phyloP scores from a whole-genome alignment of 2,329 filamentous ascomycete genomes.

The Didymella exigua region DNA sequence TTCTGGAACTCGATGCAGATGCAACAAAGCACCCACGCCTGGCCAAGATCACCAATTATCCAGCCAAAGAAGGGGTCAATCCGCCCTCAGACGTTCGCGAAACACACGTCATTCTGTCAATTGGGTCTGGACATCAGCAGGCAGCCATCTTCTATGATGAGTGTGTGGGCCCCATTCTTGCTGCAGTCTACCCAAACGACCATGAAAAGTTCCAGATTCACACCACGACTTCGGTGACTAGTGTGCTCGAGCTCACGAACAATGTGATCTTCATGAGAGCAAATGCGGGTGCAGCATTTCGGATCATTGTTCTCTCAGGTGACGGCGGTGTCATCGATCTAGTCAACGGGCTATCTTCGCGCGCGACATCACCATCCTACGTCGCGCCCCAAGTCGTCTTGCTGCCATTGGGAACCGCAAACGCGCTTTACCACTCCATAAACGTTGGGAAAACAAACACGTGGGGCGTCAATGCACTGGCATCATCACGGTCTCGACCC shows the following conservation, averaged over 20 bases:
- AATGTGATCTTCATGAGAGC: constrained; percentile 57
- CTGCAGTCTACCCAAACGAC: constrained; percentile 45
- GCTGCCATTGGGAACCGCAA: constrained; percentile 59
- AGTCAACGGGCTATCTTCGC: constrained; percentile 67
- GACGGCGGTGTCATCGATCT: constrained; percentile 87
- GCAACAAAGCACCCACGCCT: constrained; percentile 22
- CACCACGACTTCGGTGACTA: constrained; percentile 67
- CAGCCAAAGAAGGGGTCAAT: not conserved
- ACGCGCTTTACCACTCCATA: constrained; percentile 56
- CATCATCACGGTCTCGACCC: constrained; percentile 40
- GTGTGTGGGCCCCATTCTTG: constrained; percentile 50
- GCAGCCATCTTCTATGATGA: constrained; percentile 49
- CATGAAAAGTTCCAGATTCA: constrained; percentile 58
- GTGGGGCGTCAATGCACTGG: constrained; percentile 49
- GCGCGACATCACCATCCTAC: constrained; percentile 29
- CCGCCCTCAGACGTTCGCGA: constrained; percentile 18
- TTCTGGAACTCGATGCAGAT: constrained; percentile 23
- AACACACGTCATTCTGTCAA: constrained; percentile 54
- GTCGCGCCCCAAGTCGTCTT: constrained; percentile 62
- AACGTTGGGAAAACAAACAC: constrained; percentile 47
- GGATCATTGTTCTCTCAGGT: constrained; percentile 80
- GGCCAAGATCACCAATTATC: constrained; percentile 26
- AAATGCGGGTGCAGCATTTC: constrained; percentile 47
- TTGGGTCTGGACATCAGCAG: constrained; percentile 51
- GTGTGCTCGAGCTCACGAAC: constrained; percentile 67